phyloP scores from a whole-genome alignment of 495 filamentous ascomycete genomes.

The Paragyromitra xinjiangensis region DNA sequence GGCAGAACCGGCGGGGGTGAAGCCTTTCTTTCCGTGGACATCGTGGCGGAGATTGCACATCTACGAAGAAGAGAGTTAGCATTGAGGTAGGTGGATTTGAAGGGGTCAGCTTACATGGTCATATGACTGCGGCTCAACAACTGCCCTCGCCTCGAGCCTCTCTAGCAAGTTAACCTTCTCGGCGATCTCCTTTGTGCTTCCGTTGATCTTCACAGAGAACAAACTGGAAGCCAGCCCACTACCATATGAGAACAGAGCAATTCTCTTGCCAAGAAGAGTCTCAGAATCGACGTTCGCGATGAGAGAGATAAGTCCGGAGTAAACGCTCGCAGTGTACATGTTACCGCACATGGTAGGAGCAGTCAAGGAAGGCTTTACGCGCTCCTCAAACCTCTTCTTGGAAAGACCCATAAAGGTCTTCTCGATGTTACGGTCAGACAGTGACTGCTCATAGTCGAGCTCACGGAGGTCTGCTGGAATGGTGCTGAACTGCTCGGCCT shows the following conservation, averaged over 20 bases:
- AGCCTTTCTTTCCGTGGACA: slow-evolving; percentile 93
- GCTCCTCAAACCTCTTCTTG: slow-evolving; percentile 94
- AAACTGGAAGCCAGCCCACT: slow-evolving; percentile 88
- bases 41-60: slow-evolving; percentile 94
- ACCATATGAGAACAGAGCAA: slow-evolving; percentile 95
- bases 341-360: slow-evolving; percentile 96
- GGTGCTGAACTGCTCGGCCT: slow-evolving; percentile 79
- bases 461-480: slow-evolving; percentile 86
- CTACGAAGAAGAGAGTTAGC: slow-evolving; percentile 60
- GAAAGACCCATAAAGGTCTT: slow-evolving; percentile 95
- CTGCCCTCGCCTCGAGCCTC: slow-evolving; percentile 74
- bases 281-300: slow-evolving; percentile 76
- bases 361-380: slow-evolving; percentile 83
- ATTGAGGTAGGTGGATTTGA: slow-evolving; percentile 3
- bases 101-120: slow-evolving; percentile 71
- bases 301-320: slow-evolving; percentile 80
- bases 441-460: slow-evolving; percentile 82
- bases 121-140: slow-evolving; percentile 83
- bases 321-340: slow-evolving; percentile 98
- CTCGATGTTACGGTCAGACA: slow-evolving; percentile 93
- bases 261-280: slow-evolving; percentile 79
- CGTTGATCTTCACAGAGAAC: slow-evolving; percentile 85
- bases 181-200: slow-evolving; percentile 76
- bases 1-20: slow-evolving; percentile 76
- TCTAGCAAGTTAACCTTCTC: slow-evolving; percentile 82